A percentile compares a stretch with the other conserved stretches of the same genome.
Conservation (phyloP, 306 rosid genomes). For the Lathyrus aphaca region DNA sequence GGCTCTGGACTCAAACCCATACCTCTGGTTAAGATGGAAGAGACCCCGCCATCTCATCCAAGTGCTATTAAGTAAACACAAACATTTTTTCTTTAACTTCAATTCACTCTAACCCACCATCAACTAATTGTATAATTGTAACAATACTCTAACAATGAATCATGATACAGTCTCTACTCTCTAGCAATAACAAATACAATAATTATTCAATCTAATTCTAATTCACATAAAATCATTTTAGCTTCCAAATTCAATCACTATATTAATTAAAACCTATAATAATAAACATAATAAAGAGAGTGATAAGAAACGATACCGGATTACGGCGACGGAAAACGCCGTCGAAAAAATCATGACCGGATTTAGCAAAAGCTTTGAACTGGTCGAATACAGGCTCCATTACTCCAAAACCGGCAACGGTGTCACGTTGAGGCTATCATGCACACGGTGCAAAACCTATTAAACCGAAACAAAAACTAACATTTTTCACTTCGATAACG, state of each 20-base stretch:
- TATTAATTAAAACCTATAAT: neutral
- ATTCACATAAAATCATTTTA: neutral
- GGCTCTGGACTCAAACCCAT: no score
- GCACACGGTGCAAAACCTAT: neutral
- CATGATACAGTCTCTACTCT: no score
- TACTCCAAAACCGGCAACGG: neutral
- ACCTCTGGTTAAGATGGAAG: no score
- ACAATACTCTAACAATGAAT: no score
- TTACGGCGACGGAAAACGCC: conserved; percentile 54
- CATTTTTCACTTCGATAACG: neutral
- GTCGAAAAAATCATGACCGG: conserved; percentile 57
- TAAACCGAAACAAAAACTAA: no score
- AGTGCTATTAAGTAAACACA: no score
- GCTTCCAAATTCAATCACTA: neutral
- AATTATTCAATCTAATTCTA: neutral
- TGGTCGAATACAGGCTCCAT: conserved; percentile 69
- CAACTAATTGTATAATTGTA: no score
- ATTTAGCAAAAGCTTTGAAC: conserved; percentile 52
- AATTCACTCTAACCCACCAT: neutral
- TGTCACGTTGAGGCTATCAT: neutral
- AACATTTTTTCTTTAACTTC: neutral
- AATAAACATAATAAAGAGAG: neutral
- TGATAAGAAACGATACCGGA: conserved; percentile 53
- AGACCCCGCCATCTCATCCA: no score
- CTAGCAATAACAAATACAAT: neutral